Conservation (phyloP, 148 eudicot species). For the Polygonum aviculare region DNA sequence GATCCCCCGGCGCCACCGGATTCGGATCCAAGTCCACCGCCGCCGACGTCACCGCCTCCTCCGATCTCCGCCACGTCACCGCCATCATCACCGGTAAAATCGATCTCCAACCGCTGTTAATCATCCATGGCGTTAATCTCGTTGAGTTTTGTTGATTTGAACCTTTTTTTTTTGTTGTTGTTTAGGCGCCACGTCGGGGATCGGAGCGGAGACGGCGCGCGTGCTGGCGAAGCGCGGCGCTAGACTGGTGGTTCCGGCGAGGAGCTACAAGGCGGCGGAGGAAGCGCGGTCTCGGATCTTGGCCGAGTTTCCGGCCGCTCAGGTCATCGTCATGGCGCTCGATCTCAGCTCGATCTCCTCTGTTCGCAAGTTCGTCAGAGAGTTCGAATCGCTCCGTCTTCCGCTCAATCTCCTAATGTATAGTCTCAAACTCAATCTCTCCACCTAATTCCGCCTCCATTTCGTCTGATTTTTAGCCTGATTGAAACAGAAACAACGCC, state of each 20-base stretch:
- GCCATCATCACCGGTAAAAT: conserved; percentile 82
- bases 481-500: conserved; percentile 68
- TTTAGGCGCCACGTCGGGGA: conserved; percentile 91
- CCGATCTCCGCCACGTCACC: conserved; percentile 43
- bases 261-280: conserved; percentile 70
- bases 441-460: not conserved
- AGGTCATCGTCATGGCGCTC: conserved; percentile 57
- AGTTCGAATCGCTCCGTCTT: conserved; percentile 54
- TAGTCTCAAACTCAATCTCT: not conserved
- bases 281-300: conserved; percentile 51
- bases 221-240: conserved; percentile 83
- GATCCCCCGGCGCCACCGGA: conserved; percentile 71
- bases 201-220: conserved; percentile 89
- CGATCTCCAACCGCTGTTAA: not conserved
- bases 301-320: conserved; percentile 48
- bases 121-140: too few species aligned
- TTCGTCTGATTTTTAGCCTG: not conserved
- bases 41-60: conserved; percentile 50
- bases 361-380: conserved; percentile 45
- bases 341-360: conserved; percentile 82
- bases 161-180: conserved; percentile 5
- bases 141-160: not conserved
- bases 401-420: conserved; percentile 95
- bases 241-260: conserved; percentile 58
- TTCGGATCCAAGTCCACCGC: conserved; percentile 87